phyloP scores from a whole-genome alignment of 2,329 filamentous ascomycete species.

The Fusarium dimerum region DNA sequence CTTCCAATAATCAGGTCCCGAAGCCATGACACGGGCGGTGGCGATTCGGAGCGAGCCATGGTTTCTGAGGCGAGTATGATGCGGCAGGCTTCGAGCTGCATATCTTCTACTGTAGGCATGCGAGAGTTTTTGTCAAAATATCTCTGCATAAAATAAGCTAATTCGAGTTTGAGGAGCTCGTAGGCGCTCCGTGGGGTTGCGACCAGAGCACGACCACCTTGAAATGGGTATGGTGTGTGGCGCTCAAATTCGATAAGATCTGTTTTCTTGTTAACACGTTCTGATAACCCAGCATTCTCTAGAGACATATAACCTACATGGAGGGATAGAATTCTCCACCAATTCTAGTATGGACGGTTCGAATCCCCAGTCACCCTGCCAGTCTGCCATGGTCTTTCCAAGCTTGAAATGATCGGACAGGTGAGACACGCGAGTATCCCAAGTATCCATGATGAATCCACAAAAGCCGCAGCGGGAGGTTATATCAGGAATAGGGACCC shows the following conservation, averaged over 20 bases:
- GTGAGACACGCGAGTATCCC: conserved; percentile 38
- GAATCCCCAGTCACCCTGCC: conserved; percentile 46
- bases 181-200: conserved; percentile 23
- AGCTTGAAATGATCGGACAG: conserved; percentile 44
- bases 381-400: conserved; percentile 43
- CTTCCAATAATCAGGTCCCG: conserved; percentile 22
- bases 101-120: conserved; percentile 17
- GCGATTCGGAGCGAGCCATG: background rate
- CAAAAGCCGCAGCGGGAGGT: conserved; percentile 44
- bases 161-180: conserved; percentile 23
- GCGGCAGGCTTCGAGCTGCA: conserved; percentile 24
- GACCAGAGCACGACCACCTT: conserved; percentile 15
- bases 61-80: conserved; percentile 18
- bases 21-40: conserved; percentile 16
- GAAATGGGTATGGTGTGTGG: conserved; percentile 21
- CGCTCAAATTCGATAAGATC: conserved; percentile 26
- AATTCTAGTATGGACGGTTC: conserved; percentile 38
- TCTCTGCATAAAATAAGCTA: conserved; percentile 27
- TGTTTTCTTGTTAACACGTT: background rate
- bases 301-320: conserved; percentile 29
- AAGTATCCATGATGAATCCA: conserved; percentile 36
- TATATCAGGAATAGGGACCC: conserved; percentile 36
- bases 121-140: conserved; percentile 17
- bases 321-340: conserved; percentile 43
- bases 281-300: no score